Evolutionary conservation across 2,329 filamentous ascomycete species (phyloP).

Genomic region (Coniella vitis): DNA sequence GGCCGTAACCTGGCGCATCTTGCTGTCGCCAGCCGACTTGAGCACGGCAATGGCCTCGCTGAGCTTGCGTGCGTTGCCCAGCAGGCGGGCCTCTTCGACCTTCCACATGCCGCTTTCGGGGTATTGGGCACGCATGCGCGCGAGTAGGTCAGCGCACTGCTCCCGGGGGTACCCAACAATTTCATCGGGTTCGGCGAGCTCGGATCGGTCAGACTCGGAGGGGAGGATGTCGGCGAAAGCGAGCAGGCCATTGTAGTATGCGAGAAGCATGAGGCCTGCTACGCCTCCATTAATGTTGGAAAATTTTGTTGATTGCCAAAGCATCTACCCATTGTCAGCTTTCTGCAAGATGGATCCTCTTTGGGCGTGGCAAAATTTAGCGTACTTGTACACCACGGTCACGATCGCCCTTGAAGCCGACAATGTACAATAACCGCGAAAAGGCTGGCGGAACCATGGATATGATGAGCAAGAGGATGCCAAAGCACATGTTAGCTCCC

Average conservation of each 20-base stretch:
- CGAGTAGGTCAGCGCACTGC: conserved; percentile 60
- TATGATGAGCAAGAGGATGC: conserved; percentile 77
- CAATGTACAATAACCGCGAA: conserved; percentile 74
- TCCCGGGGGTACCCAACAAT: conserved; percentile 65
- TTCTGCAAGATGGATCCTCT: not conserved
- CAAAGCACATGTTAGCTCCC: conserved; percentile 83
- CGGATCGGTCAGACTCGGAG: conserved; percentile 45
- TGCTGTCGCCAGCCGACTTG: conserved; percentile 50
- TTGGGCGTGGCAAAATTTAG: too few species aligned
- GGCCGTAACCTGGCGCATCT: conserved; percentile 83
- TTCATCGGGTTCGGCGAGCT: conserved; percentile 42
- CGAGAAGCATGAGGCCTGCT: conserved; percentile 71
- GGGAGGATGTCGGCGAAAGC: conserved; percentile 85
- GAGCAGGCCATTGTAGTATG: conserved; percentile 82
- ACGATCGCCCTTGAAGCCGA: conserved; percentile 87
- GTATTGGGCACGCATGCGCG: conserved; percentile 69
- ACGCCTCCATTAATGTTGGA: conserved; percentile 90
- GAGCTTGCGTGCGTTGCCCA: conserved; percentile 60
- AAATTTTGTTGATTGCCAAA: conserved; percentile 85
- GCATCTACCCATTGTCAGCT: conserved; percentile 40
- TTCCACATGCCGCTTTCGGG: conserved; percentile 80
- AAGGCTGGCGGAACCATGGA: conserved; percentile 91
- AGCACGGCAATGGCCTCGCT: conserved; percentile 62
- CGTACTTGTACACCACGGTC: conserved; percentile 59
- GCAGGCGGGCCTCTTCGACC: conserved; percentile 77